These are phyloP conservation scores for Suhomyces yuchorum DNA, from an alignment of 1,139 yeast genomes.

Conservation along the genomic window DNA sequence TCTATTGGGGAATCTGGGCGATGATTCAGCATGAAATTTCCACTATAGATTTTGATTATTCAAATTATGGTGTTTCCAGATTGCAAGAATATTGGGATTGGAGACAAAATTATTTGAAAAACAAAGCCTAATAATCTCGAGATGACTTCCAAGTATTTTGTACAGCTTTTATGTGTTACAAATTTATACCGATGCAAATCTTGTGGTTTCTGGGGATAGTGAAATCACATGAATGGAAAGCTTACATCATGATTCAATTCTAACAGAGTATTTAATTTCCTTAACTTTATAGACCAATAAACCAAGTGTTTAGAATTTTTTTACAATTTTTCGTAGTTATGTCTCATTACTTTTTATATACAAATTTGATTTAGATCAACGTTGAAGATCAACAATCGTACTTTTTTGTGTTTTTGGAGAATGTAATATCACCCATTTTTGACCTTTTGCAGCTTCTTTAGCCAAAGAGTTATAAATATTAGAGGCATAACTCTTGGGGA, in stretches of 20 bases:
- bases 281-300: slow-evolving; percentile 8
- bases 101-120: slow-evolving; percentile 41
- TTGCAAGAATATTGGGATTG: slow-evolving; percentile 72
- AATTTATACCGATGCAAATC: neutral
- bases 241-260: slow-evolving; percentile 12
- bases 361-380: slow-evolving; percentile 29
- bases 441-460: slow-evolving; percentile 72
- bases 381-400: slow-evolving; percentile 63
- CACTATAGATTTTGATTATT: slow-evolving; percentile 73
- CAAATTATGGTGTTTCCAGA: slow-evolving; percentile 59
- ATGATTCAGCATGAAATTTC: slow-evolving; percentile 73
- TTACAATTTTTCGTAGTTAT: neutral
- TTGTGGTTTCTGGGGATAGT: neutral
- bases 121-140: neutral
- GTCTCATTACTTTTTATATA: neutral
- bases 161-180: neutral
- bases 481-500: slow-evolving; percentile 76
- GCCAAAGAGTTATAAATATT: slow-evolving; percentile 70
- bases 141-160: neutral
- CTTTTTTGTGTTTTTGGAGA: slow-evolving; percentile 76
- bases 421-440: slow-evolving; percentile 70
- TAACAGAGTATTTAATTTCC: slow-evolving; percentile 9
- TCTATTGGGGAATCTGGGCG: slow-evolving; percentile 88
- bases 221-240: neutral
- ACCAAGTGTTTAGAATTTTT: neutral